These are phyloP conservation scores for Zostera marina DNA, from an alignment of 116 monocot genomes.

Conservation along the genomic window DNA sequence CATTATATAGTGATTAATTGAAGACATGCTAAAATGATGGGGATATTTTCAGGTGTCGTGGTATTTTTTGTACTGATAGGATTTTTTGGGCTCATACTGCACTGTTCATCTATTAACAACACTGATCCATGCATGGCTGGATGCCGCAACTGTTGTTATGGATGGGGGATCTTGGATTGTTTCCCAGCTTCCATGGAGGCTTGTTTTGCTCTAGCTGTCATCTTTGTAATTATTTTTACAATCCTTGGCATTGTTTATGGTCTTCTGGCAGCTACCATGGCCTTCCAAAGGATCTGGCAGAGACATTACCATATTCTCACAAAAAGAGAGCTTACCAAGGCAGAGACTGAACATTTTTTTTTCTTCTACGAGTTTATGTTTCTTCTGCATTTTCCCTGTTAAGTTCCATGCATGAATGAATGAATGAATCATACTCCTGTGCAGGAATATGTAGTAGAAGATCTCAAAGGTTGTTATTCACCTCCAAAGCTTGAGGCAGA, in stretches of 20 bases:
- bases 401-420: background rate
- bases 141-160: conserved; percentile 91
- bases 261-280: conserved; percentile 86
- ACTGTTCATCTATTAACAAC: conserved; percentile 67
- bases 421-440: background rate
- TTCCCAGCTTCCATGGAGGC: conserved; percentile 92
- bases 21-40: background rate
- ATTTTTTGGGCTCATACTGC: conserved; percentile 74
- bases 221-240: conserved; percentile 84
- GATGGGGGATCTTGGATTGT: conserved; percentile 88
- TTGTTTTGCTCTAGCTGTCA: conserved; percentile 63
- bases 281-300: conserved; percentile 92
- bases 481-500: conserved; percentile 63
- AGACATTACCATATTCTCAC: conserved; percentile 96
- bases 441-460: conserved; percentile 73
- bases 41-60: conserved; percentile 46
- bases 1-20: background rate
- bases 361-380: background rate
- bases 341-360: conserved; percentile 3
- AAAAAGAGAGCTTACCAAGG: conserved; percentile 97
- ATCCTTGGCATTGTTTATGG: conserved; percentile 90
- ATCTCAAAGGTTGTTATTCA: conserved; percentile 58
- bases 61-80: conserved; percentile 76
- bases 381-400: background rate
- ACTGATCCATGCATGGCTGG: conserved; percentile 78